Base-by-base conservation (phyloP, 768 basidiomycete genomes). In the Suillus subalutaceus region DNA sequence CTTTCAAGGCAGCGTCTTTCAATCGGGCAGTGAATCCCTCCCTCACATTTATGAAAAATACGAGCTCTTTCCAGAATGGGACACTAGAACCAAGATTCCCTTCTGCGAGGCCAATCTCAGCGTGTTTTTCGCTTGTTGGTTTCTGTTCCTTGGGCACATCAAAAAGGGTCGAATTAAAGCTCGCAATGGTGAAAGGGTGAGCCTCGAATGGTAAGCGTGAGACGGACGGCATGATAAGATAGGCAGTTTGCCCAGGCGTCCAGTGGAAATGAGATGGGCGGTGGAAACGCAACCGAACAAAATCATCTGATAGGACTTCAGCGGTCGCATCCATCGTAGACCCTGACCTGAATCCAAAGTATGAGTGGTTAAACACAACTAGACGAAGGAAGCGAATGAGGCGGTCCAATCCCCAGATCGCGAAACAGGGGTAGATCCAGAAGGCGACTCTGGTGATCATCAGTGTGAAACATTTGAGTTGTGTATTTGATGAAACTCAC, bases 141-240 rank as follows among this genome's bases (percentile, higher is more conserved):
- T 60, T 43, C 43, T 61, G 62, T 18, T 62, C 65, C 18, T 41
- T 23, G 18, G 44, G 16, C 15, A 30, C 41, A 30, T 26, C 23
- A 35, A 66, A 66, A 26, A 63, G 52, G 18, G 23, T 38, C 0
- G 67, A 63, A 52, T 79, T 73, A 13, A 79, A 73, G 30, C 77
- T 82, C 1, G 85, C 78, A 57, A 88, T 86, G 0, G 86, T 86
- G 73, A 88, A 87, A 13, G 87, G 87, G 64, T 88, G 86, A 0
- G 83, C 74, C 72, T 88, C 82, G 60, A 82, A 79, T 18, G 82
- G 81, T 15, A 78, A 68, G 3, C 68, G 64, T 30, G 82, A 82
- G 13, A 84, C 74, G 15, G 74, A 67, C 6, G 85, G 84, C 64
- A 86, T 74, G n/a, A 79, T 80, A n/a, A 88, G 75, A 69, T 81